Evolutionary conservation across 1,284 basidiomycete species (phyloP), one percentile per base, ranked within the genome.

Genomic region (Crepidotus sp.): DNA sequence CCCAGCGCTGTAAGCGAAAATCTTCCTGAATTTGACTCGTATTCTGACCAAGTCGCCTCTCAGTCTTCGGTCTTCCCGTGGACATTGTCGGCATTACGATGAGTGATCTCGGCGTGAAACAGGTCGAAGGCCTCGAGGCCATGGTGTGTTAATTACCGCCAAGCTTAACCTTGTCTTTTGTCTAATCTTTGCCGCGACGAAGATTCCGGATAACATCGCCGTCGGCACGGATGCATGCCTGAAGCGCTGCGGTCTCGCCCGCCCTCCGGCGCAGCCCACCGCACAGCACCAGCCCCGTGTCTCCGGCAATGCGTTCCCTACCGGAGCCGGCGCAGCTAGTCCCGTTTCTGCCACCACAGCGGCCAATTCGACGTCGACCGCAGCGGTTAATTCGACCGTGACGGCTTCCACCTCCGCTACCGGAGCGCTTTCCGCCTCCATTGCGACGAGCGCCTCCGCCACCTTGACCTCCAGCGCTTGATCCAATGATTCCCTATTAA

Each of bases 131-230:
- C 11, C 52, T 65, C 11, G 61, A 58, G 30, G 37, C 32, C 21
- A 40, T 33, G 31, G 31, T 33, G 17, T 7, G 13, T 24, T 3
- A 24, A 13, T 21, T 3, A 14, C 14, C 30, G 4, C 2, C 30
- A 31, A 14, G 11, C 34, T 22, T 35, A 2, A 19, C 2, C 14
- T 11, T 35, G 19, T 18, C 31, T 33, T 8, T 11, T 35, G 19
- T 18, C 31, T 33, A 11, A 18, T 34, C 35, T 9, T n/a, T 7
- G 7, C 3, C 17, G 4, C n/a, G 14, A 24, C 24, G 5, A 42
- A 62, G 60, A 62, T 66, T 49, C 64, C 64, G 2, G 61, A 66
- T 50, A 63, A 62, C 53, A 40, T 64, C 36, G 60, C 61, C 1
- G 51, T 59, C 46, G 64, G 62, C 24, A 55, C 56, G 25, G 55